A percentile compares a stretch with the other conserved stretches of the same genome.
Evolutionary conservation across 2,329 filamentous ascomycete genomes (phyloP).

Genomic region (Xylaria sp.): DNA sequence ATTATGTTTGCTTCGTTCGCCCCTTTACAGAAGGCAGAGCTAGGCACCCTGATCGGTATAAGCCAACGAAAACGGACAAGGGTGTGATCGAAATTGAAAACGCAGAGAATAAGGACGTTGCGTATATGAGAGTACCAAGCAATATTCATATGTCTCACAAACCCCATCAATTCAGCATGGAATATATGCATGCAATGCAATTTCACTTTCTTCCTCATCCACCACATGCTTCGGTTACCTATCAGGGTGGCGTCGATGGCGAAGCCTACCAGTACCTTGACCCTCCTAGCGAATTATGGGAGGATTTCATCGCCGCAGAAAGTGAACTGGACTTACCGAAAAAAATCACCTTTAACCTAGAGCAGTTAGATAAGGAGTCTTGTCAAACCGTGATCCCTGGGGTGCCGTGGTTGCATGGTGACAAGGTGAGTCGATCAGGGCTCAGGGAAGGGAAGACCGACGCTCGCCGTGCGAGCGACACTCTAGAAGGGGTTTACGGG

Average conservation of each 20-base stretch:
- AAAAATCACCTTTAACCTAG: conserved; percentile 19
- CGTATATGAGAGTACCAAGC: conserved; percentile 44
- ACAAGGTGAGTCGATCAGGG: not conserved
- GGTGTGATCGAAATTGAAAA: conserved; percentile 39
- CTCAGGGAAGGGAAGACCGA: not conserved
- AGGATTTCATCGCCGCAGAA: conserved; percentile 3
- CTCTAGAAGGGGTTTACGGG: conserved; percentile 1
- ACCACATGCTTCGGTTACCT: conserved; percentile 28
- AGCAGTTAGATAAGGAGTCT: not conserved
- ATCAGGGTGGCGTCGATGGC: not conserved
- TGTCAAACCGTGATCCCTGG: conserved; percentile 25
- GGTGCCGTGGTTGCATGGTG: not conserved
- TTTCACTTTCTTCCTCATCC: conserved; percentile 16
- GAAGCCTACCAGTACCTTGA: conserved; percentile 32
- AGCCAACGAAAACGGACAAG: conserved; percentile 31
- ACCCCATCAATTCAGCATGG: conserved; percentile 40
- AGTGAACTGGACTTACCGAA: not conserved
- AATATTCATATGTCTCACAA: conserved; percentile 17
- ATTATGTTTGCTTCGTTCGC: conserved; percentile 39
- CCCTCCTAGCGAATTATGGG: conserved; percentile 25
- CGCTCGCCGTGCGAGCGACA: not conserved
- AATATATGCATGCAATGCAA: conserved; percentile 40
- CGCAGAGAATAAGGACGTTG: conserved; percentile 19
- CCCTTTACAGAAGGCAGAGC: conserved; percentile 33
- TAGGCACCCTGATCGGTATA: conserved; percentile 23